Evolutionary conservation across 2,329 filamentous ascomycete genomes (phyloP).

Genomic region (Neoarthrinium moseri): DNA sequence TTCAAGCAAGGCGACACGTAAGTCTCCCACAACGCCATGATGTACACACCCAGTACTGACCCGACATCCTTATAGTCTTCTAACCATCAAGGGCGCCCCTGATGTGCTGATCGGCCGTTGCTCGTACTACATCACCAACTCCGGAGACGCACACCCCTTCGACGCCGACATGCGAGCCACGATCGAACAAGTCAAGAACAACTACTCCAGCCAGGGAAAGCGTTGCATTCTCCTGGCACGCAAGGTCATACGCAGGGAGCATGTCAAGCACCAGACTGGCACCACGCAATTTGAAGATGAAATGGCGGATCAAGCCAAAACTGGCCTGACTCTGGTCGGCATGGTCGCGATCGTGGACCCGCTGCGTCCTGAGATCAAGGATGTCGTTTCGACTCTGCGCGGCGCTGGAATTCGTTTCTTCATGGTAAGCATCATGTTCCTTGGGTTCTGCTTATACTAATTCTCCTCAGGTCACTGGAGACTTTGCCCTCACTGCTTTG

Average conservation of each 20-base stretch:
- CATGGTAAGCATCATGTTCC: conserved; percentile 52
- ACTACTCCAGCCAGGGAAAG: conserved; percentile 67
- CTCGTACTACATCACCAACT: conserved; percentile 51
- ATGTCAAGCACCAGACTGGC: conserved; percentile 37
- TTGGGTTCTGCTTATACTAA: conserved; percentile 1
- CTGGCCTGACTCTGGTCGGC: conserved; percentile 67
- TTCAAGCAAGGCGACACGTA: conserved; percentile 38
- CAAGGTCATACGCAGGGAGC: conserved; percentile 47
- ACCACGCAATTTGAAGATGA: conserved; percentile 55
- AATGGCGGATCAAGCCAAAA: conserved; percentile 55
- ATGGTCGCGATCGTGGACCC: conserved; percentile 79
- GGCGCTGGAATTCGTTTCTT: conserved; percentile 72
- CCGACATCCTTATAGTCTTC: conserved; percentile 37
- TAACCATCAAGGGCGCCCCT: conserved; percentile 79
- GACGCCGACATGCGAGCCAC: conserved; percentile 39
- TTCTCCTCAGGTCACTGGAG: conserved; percentile 61
- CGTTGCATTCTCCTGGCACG: conserved; percentile 66
- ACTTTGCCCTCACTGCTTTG: conserved; percentile 72
- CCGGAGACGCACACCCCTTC: conserved; percentile 53
- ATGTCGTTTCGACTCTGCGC: conserved; percentile 64
- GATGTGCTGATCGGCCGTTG: conserved; percentile 70
- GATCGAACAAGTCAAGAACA: conserved; percentile 62
- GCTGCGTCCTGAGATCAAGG: conserved; percentile 69
- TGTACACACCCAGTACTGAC: not conserved
- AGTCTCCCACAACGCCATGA: conserved; percentile 13